Evolutionary conservation across 345 rosid genomes (phyloP).

Genomic region (Lumnitzera racemosa): DNA sequence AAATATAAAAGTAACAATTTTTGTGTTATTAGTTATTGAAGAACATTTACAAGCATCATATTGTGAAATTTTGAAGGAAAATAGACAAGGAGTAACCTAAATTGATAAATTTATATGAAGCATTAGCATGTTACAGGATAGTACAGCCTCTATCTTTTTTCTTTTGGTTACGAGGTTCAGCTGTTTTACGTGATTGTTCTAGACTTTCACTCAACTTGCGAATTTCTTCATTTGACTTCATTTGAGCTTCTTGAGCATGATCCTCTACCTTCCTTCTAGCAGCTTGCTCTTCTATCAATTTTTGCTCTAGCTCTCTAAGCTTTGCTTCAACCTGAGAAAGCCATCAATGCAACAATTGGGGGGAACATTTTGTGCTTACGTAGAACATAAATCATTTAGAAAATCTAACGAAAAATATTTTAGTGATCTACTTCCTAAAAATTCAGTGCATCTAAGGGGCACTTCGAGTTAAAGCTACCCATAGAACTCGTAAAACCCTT

Average conservation of each 20-base stretch:
- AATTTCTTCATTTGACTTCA: slow-evolving; percentile 62
- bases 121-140: slow-evolving; percentile 34
- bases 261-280: slow-evolving; percentile 64
- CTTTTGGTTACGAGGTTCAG: slow-evolving; percentile 41
- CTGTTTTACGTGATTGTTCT: slow-evolving; percentile 47
- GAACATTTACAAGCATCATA: too few species aligned
- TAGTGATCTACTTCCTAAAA: too few species aligned
- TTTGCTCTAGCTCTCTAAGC: slow-evolving; percentile 38
- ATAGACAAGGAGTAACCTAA: too few species aligned
- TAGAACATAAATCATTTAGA: too few species aligned
- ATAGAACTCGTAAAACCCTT: too few species aligned
- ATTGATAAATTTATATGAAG: neutral
- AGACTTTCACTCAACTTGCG: slow-evolving; percentile 61
- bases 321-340: slow-evolving; percentile 42
- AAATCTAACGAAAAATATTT: too few species aligned
- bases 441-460: too few species aligned
- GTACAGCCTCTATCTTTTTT: slow-evolving; percentile 24
- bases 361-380: too few species aligned
- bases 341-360: neutral
- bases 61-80: too few species aligned
- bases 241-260: slow-evolving; percentile 46
- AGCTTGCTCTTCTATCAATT: slow-evolving; percentile 71
- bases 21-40: too few species aligned
- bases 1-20: too few species aligned
- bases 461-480: too few species aligned